A percentile compares a stretch with the other conserved stretches of the same genome.
phyloP scores from a whole-genome alignment of 768 basidiomycete species.

The Tylopilus felleus region DNA sequence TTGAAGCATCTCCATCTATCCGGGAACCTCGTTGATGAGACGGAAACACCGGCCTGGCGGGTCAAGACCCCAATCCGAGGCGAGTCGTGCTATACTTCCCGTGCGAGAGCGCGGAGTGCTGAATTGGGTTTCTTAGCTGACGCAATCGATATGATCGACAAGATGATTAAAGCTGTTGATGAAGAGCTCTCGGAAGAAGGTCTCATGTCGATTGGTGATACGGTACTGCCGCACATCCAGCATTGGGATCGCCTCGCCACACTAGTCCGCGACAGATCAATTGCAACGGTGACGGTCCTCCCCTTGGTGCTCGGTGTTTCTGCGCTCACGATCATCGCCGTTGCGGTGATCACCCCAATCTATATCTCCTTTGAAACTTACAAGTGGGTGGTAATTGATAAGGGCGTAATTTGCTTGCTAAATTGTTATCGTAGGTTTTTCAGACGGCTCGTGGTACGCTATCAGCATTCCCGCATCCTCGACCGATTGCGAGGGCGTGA shows the following conservation, averaged over 20 bases:
- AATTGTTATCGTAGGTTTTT: background rate
- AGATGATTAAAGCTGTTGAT: constrained; percentile 6
- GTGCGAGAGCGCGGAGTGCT: background rate
- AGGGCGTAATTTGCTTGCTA: background rate
- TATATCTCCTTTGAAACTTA: background rate
- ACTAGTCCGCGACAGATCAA: background rate
- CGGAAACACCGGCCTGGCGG: constrained; percentile 15
- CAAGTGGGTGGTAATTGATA: background rate
- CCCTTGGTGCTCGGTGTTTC: constrained; percentile 5
- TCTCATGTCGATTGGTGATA: constrained; percentile 7
- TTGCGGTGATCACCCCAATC: background rate
- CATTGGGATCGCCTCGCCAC: constrained; percentile 10
- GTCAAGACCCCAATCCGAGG: constrained; percentile 18
- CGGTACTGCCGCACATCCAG: constrained; percentile 6
- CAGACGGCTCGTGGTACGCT: background rate
- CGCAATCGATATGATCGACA: background rate
- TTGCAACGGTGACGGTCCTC: background rate
- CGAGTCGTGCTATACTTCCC: background rate
- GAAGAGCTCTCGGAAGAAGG: constrained; percentile 8
- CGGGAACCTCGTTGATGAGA: constrained; percentile 10
- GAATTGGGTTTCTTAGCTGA: background rate
- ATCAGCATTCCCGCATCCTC: background rate
- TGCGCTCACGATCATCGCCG: background rate
- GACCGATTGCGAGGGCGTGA: background rate
- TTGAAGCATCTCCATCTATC: constrained; percentile 18